Evolutionary conservation across 768 basidiomycete species (phyloP), one percentile per base, ranked within the genome.

Genomic region (Pisolithus albus): DNA sequence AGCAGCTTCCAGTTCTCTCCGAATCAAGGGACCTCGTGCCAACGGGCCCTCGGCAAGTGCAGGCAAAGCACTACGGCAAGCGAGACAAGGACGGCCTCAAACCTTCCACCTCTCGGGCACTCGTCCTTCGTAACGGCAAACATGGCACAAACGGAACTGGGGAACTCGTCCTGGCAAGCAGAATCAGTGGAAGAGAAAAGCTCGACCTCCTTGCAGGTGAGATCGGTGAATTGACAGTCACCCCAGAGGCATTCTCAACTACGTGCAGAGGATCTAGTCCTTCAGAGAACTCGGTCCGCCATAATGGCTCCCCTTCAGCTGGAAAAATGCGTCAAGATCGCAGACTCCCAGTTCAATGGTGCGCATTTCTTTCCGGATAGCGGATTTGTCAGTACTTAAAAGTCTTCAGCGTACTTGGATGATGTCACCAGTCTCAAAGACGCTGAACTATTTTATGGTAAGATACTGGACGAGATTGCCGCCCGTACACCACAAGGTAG

Each of bases 181-280:
- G 76, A 61, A 77, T 88, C 55, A 82, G 76, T 46, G 89, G 89
- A 1, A 76, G 85, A 60, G 88, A 90, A 66, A 90, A 90, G 61
- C 73, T 92, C 28, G 86, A 88, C 64, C 74, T 90, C 23, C 70
- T 90, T 28, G 86, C 86, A 58, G 87, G 89, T 86, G 61, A 52
- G 71, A 66, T 32, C 23, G 37, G 23, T 18, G 0, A 46, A 13
- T 42, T 45, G 2, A 6, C 2, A 40, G 16, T 13, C 26, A 26
- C 15, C 6, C 51, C 48, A 56, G 46, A 53, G 46, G 15, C 7
- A 9, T 19, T 36, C 18, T 9, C n/a, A 32, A 23, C 6, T 16
- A 38, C 52, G 40, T 52, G 34, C 53, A 89, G 86, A 86, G 80
- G 85, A 88, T 62, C 76, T 87, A 45, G 69, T 82, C 42, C 53